phyloP scores from a whole-genome alignment of 164 flowering plant species.

The Amborella trichopoda region DNA sequence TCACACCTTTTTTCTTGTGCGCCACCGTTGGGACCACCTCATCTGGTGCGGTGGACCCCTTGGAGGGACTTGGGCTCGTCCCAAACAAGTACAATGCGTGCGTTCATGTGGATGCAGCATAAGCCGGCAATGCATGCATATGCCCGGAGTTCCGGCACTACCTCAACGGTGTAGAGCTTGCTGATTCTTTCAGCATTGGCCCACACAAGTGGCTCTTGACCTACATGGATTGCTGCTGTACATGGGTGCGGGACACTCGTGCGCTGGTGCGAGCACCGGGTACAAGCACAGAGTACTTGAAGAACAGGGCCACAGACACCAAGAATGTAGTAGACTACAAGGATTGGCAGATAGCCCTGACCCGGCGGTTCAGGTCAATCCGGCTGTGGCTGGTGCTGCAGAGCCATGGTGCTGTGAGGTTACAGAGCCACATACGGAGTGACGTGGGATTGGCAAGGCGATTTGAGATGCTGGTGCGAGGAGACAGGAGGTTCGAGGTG shows the following conservation, averaged over 20 bases:
- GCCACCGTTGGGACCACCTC: slow-evolving; percentile 52
- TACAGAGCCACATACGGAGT: slow-evolving; percentile 31
- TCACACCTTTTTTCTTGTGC: slow-evolving; percentile 43
- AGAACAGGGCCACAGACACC: slow-evolving; percentile 33
- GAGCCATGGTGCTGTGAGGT: slow-evolving; percentile 33
- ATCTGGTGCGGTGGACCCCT: slow-evolving; percentile 46
- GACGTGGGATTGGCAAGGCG: slow-evolving; percentile 31
- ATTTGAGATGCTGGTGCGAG: slow-evolving; percentile 29
- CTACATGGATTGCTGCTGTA: slow-evolving; percentile 44
- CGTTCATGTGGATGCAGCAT: slow-evolving; percentile 64
- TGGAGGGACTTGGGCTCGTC: slow-evolving; percentile 27
- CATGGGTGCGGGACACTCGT: slow-evolving; percentile 37
- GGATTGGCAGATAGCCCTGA: slow-evolving; percentile 55
- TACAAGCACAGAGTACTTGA: slow-evolving; percentile 42
- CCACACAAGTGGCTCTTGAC: slow-evolving; percentile 57
- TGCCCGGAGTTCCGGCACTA: slow-evolving; percentile 53
- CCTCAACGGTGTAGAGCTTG: slow-evolving; percentile 34
- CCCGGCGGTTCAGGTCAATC: slow-evolving; percentile 38
- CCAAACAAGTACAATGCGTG: slow-evolving; percentile 28
- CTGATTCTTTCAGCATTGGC: slow-evolving; percentile 39
- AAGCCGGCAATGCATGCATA: slow-evolving; percentile 50
- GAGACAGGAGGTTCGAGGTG: slow-evolving; percentile 39
- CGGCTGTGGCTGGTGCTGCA: slow-evolving; percentile 47
- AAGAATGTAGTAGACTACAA: slow-evolving; percentile 43
- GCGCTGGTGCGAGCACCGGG: slow-evolving; percentile 19